Conservation (phyloP, 2,329 filamentous ascomycete genomes). For the Fonsecaea pugnacius region DNA sequence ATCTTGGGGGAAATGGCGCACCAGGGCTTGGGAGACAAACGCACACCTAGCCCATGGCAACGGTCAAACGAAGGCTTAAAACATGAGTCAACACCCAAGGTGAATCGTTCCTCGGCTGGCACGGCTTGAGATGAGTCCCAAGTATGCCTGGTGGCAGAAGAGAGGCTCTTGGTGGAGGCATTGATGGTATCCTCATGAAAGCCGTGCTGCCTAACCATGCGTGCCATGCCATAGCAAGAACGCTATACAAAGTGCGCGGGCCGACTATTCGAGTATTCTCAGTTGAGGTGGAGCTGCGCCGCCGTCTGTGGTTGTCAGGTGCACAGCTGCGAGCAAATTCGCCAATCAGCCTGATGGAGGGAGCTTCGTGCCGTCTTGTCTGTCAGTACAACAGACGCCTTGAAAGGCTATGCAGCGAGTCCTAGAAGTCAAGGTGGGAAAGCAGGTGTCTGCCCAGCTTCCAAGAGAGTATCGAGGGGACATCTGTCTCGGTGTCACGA, state of each 20-base stretch:
- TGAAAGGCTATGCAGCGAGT: neutral
- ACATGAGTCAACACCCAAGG: conserved; percentile 5
- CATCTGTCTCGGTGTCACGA: neutral
- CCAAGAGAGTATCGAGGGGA: neutral
- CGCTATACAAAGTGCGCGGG: neutral
- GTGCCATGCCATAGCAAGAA: neutral
- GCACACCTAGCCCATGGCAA: conserved; percentile 7
- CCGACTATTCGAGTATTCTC: neutral
- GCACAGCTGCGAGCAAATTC: neutral
- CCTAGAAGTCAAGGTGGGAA: neutral
- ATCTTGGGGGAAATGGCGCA: neutral
- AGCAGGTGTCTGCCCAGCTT: neutral
- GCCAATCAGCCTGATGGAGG: neutral
- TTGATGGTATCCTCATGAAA: neutral
- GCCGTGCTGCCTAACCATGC: neutral
- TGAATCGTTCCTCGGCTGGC: neutral
- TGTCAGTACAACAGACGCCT: neutral
- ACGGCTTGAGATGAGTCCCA: neutral
- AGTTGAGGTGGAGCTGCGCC: neutral
- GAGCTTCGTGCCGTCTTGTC: neutral
- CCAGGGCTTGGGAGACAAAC: conserved; percentile 10
- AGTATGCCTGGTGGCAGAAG: conserved; percentile 12
- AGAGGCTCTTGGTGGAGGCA: neutral
- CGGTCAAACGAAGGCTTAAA: conserved; percentile 11
- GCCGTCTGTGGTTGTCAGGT: neutral